These are phyloP conservation scores for Laetiporus sulphureus DNA, from an alignment of 1,284 basidiomycete species.

Conservation along the genomic window DNA sequence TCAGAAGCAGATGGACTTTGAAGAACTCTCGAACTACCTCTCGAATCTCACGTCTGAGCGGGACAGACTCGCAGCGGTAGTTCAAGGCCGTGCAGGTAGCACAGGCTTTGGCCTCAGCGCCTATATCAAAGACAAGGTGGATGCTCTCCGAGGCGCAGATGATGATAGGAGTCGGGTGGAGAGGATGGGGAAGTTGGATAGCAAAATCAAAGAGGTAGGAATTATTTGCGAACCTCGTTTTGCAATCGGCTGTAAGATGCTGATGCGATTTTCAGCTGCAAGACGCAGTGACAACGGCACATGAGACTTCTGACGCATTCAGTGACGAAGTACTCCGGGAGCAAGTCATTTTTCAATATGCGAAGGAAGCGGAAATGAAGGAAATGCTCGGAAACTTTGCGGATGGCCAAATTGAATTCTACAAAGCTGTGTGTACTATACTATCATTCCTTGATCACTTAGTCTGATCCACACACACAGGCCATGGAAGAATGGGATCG, in stretches of 20 bases:
- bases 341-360: constrained; percentile 83
- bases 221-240: neutral
- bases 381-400: constrained; percentile 85
- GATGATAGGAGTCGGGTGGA: constrained; percentile 91
- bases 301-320: constrained; percentile 94
- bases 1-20: constrained; percentile 98
- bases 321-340: constrained; percentile 91
- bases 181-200: constrained; percentile 87
- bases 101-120: constrained; percentile 80
- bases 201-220: constrained; percentile 89
- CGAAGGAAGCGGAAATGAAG: constrained; percentile 94
- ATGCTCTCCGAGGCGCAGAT: constrained; percentile 86
- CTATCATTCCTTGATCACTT: neutral
- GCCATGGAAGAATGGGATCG: constrained; percentile 92
- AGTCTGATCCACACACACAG: constrained; percentile 28
- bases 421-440: constrained; percentile 64
- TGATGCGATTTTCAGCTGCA: constrained; percentile 55
- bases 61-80: constrained; percentile 83
- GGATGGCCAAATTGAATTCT: constrained; percentile 93
- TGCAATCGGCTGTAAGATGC: neutral
- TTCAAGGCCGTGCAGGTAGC: constrained; percentile 75
- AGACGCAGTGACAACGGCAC: constrained; percentile 92
- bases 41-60: constrained; percentile 88
- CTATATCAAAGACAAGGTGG: constrained; percentile 92
- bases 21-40: constrained; percentile 94